phyloP scores from a whole-genome alignment of 1,284 basidiomycete species.

The Irpex lacteus region DNA sequence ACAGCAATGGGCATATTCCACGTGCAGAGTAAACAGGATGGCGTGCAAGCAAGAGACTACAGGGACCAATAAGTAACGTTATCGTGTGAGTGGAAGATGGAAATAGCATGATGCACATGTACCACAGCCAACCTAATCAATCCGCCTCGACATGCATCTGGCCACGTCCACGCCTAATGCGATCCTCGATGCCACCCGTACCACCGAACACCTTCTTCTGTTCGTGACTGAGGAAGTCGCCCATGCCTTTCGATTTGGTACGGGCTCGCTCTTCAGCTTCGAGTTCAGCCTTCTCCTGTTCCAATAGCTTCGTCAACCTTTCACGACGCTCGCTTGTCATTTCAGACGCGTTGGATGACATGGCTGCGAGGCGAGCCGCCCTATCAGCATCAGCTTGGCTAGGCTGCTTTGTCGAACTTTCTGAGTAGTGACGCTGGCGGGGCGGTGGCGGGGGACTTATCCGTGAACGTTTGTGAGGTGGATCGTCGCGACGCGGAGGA shows the following conservation, averaged over 20 bases:
- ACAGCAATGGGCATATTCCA: neutral
- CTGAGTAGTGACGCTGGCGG: conserved; percentile 22
- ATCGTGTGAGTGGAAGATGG: neutral
- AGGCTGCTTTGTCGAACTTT: conserved; percentile 20
- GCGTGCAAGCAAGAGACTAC: neutral
- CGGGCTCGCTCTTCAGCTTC: conserved; percentile 62
- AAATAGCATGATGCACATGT: neutral
- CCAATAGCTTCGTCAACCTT: conserved; percentile 58
- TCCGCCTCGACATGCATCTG: conserved; percentile 31
- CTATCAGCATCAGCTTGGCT: conserved; percentile 50
- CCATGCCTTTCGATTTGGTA: conserved; percentile 68
- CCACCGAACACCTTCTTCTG: conserved; percentile 79
- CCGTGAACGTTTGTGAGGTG: conserved; percentile 39
- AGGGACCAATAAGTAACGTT: neutral
- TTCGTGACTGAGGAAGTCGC: conserved; percentile 67
- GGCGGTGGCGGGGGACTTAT: conserved; percentile 36
- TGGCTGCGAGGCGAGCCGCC: conserved; percentile 81
- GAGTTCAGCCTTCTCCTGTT: conserved; percentile 70
- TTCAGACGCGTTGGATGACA: conserved; percentile 70
- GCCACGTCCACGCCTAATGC: conserved; percentile 61
- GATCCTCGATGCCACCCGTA: conserved; percentile 70
- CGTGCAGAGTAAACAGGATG: neutral
- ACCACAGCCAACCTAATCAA: conserved; percentile 9
- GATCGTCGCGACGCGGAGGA: conserved; percentile 21
- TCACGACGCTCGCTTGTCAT: conserved; percentile 69